These are phyloP conservation scores for Ceratocystis diversiconidia DNA, from an alignment of 2,329 filamentous ascomycete species.

Conservation along the genomic window DNA sequence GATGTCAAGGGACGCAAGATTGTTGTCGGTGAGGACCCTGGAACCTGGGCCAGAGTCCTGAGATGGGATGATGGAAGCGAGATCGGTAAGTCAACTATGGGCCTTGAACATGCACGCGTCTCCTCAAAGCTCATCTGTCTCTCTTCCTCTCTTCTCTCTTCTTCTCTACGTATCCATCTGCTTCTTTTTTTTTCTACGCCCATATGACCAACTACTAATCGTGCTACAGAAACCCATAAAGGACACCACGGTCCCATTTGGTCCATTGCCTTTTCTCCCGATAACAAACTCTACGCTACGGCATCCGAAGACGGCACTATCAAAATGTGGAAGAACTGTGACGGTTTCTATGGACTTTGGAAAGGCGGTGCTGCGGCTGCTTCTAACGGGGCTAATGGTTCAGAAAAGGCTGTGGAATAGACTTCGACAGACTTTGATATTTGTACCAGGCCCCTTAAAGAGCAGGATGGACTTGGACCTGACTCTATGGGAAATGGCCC, in stretches of 20 bases:
- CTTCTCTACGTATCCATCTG: too few relatives aligned
- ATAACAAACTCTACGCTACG: conserved; percentile 90
- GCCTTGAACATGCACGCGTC: not conserved
- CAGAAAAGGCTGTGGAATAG: conserved; percentile 19
- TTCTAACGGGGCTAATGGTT: conserved; percentile 12
- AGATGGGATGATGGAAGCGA: conserved; percentile 73
- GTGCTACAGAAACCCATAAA: conserved; percentile 64
- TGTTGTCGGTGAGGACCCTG: conserved; percentile 78
- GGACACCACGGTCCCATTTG: conserved; percentile 96
- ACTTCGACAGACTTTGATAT: conserved; percentile 3
- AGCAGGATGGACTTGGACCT: not conserved
- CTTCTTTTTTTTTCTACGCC: not conserved
- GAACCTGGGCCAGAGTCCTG: conserved; percentile 95
- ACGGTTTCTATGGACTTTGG: conserved; percentile 51
- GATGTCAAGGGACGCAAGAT: conserved; percentile 70
- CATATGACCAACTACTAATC: conserved; percentile 14
- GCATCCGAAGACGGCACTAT: conserved; percentile 96
- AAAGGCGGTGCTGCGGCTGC: conserved; percentile 30
- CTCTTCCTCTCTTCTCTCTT: not conserved
- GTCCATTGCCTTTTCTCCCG: conserved; percentile 88
- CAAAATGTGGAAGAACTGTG: conserved; percentile 70
- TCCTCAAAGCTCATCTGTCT: not conserved
- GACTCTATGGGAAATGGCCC: not conserved
- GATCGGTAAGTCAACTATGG: conserved; percentile 40
- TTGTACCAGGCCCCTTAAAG: not conserved